Evolutionary conservation across 352 stramenopile genomes (phyloP), one percentile per base, ranked within the genome.

Genomic region (Phytophthora sp.): DNA sequence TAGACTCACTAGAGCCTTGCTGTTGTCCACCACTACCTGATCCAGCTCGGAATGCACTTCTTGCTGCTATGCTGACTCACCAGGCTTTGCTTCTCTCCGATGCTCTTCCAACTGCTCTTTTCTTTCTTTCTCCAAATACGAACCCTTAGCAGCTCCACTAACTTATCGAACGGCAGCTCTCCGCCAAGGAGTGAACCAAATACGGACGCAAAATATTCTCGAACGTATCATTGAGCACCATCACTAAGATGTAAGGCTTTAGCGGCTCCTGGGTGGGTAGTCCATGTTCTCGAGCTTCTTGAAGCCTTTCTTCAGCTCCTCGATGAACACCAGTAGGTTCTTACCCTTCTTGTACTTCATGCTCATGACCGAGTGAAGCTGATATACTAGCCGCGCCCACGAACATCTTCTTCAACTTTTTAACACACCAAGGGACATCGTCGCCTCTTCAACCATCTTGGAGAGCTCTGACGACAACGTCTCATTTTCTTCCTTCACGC

Each of bases 181-280:
- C 42, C 20, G 42, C 42, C 18, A 50, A 31, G 31, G 20, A 50
- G 18, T 50, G 42, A 21, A 50, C 42, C 15, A 50, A 31, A 50
- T 50, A 50, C 21, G 42, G 42, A n/a, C 42, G 42, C 12, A 50
- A 21, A 46, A 50, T 50, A 13, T 50, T 50, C 42, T 50, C 42
- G 31, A 50, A 50, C 20, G 3, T 50, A 13, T 50, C 20, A 50
- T 50, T 50, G 3, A 50, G 20, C 18, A 50, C 42, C 42, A 50
- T 31, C 42, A 33, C 20, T 50, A 50, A 50, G 42, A 30, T 50
- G 20, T 50, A 50, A 1, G 42, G 20, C 42, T 50, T 33, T 13
- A 50, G 21, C 5, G 42, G 20, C 11, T 30, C 42, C 31, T 50
- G 42, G 31, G 20, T 9, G 42, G 42, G 21, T 33, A 50, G 31